Evolutionary conservation across 169 alveolate species (phyloP), one percentile per base, ranked within the genome.

Genomic region (Ichthyophthirius multifiliis): DNA sequence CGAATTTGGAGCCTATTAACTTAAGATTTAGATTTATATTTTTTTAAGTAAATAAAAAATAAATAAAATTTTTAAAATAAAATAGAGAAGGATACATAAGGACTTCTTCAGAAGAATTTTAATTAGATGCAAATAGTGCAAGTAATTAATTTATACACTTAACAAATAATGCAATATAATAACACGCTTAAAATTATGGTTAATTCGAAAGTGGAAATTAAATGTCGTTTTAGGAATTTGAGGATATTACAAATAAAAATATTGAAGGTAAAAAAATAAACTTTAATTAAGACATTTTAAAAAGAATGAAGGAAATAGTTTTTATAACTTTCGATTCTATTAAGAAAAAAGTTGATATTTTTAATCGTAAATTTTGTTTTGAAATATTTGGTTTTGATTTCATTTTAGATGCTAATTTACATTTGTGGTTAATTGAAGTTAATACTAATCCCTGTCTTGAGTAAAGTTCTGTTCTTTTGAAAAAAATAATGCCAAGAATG

Each of bases 361-460:
- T 75, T 39, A 55, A 76, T 55, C 45, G 92, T 31, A 76, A 74
- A 44, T 74, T 74, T 65, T 35, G 84, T 45, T 86, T 90, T 73
- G 95, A 90, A 64, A 83, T 90, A 18, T 88, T 84, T 71, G 95
- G 96, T 5, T 90, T 77, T 76, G 96, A 93, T 82, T 93, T 90
- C 63, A 48, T 93, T 63, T 37, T 93, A n/a, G 94, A 90, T 73
- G 89, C 62, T 13, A 46, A 76, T 43, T 90, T 90, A 35, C 67
- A 81, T 18, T 82, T 83, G 3, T 90, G 88, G 63, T 45, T 93
- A 13, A 85, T 93, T 10, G 96, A 93, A 71, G 95, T 88, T 2
- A 93, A 93, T 47, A 88, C 95, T 2, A 93, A 93, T 81, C 96
- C 96, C 15, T 90, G 95, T 43, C 44, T 92, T 16, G 96, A 92